Evolutionary conservation across 495 filamentous ascomycete species (phyloP).

Genomic region (Trichoderma gamsii): DNA sequence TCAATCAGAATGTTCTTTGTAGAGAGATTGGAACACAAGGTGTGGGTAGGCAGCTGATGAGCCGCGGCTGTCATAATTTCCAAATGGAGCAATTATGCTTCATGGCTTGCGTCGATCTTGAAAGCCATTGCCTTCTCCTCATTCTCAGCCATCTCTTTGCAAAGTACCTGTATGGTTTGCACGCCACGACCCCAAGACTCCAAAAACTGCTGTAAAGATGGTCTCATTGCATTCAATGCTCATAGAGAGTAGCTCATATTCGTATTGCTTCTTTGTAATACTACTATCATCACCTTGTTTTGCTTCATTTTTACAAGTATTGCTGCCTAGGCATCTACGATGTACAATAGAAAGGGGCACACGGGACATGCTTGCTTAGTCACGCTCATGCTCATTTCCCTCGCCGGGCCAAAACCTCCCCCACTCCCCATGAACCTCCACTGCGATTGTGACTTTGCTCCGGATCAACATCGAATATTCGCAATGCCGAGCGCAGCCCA

Average conservation of each 20-base stretch:
- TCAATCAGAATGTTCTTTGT: neutral
- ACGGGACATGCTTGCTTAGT: neutral
- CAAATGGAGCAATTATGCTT: neutral
- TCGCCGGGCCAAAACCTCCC: neutral
- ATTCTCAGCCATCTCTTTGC: too few species aligned
- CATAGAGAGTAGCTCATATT: neutral
- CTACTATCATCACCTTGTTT: too few species aligned
- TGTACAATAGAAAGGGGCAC: neutral
- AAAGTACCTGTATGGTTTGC: too few species aligned
- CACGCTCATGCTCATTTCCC: neutral
- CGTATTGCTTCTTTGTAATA: too few species aligned
- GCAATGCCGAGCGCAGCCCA: neutral
- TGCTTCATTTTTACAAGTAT: neutral
- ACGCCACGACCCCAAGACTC: too few species aligned
- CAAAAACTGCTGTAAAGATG: too few species aligned
- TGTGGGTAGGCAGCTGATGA: neutral
- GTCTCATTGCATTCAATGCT: neutral
- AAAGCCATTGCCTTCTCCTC: neutral
- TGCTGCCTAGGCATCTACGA: neutral
- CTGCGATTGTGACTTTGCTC: constrained; percentile 7
- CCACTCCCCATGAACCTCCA: neutral
- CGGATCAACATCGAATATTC: neutral
- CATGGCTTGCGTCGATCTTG: neutral
- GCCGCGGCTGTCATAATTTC: neutral
- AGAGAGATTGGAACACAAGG: neutral